Evolutionary conservation across 2,329 filamentous ascomycete genomes (phyloP), one percentile per base, ranked within the genome.

Genomic region (Penicillium rolfsii): DNA sequence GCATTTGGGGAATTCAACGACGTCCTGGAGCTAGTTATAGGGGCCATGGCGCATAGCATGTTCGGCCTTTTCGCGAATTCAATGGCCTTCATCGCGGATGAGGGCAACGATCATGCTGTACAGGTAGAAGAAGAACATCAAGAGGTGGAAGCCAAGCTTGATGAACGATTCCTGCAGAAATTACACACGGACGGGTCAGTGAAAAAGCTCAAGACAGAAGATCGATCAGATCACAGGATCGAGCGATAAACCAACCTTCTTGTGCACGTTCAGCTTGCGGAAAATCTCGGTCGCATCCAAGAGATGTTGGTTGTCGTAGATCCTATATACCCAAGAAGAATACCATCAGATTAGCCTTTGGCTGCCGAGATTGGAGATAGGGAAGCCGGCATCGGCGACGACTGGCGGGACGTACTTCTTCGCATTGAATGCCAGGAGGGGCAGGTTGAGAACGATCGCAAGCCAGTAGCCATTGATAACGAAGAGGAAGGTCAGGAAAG

Each of bases 111-210:
- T 95, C 91, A 95, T 96, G 89, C 91, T 96, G 87, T 97, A 97
- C 59, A 99, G 90, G 83, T 99, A 99, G 87, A 98, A 99, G 88
- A 99, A 99, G 87, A 99, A 99, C 93, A 99, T 97, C 82, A 99
- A 80, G 63, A 99, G 84, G 80, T 99, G 95, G 85, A 99, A 99
- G 59, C 94, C 95, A 46, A 99, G 91, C 84, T 99, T 99, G 83
- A 95, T 89, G 80, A 99, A 99, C 0, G 95, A 98, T 87, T 99
- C 95, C 93, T 97, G 68, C n/a, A n/a, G 19, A 40, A 52, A 26
- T n/a, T 22, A 22, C 50, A 30, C 7, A 24, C 19, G 12, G 14
- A 16, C 11, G 43, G 57, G 50, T 71, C 55, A 67, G 58, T 55
- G 22, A 63, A 26, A 35, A 14, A 35, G 50, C 41, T 40, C 11